phyloP scores from a whole-genome alignment of 169 alveolate species.

The Plasmodium chabaudi region DNA sequence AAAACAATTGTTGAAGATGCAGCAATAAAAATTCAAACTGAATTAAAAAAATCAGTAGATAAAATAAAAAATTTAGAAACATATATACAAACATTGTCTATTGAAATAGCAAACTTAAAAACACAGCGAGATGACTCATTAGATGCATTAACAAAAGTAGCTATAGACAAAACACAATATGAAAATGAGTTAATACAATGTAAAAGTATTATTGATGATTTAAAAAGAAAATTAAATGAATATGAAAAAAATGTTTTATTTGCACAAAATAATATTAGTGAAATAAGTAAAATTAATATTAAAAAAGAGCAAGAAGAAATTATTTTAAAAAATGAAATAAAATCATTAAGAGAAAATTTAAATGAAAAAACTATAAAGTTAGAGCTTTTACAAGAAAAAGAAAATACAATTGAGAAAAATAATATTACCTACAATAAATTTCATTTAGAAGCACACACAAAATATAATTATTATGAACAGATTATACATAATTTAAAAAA shows the following conservation, averaged over 20 bases:
- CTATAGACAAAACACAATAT: slow-evolving; percentile 73
- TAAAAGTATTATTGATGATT: slow-evolving; percentile 55
- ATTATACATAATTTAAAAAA: slow-evolving; percentile 30
- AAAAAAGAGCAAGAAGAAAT: slow-evolving; percentile 49
- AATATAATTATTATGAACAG: slow-evolving; percentile 66
- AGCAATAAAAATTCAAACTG: slow-evolving; percentile 74
- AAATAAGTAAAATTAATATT: slow-evolving; percentile 46
- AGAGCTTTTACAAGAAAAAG: slow-evolving; percentile 56
- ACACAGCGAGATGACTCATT: slow-evolving; percentile 69
- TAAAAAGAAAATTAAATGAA: slow-evolving; percentile 36
- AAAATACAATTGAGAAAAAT: slow-evolving; percentile 42
- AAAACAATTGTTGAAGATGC: slow-evolving; percentile 74
- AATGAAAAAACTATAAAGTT: slow-evolving; percentile 64
- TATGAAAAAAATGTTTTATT: slow-evolving; percentile 37
- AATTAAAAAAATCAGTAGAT: slow-evolving; percentile 72
- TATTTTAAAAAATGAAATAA: slow-evolving; percentile 64
- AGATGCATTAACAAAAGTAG: slow-evolving; percentile 74
- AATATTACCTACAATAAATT: slow-evolving; percentile 37
- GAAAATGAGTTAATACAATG: slow-evolving; percentile 69
- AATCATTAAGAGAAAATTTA: slow-evolving; percentile 69
- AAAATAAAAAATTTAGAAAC: slow-evolving; percentile 63
- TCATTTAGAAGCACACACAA: slow-evolving; percentile 64
- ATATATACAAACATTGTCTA: slow-evolving; percentile 60
- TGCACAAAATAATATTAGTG: slow-evolving; percentile 65
- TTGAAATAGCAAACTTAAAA: slow-evolving; percentile 46